Base-by-base conservation (phyloP, 306 rosid genomes). In the Echinosophora koreensis region DNA sequence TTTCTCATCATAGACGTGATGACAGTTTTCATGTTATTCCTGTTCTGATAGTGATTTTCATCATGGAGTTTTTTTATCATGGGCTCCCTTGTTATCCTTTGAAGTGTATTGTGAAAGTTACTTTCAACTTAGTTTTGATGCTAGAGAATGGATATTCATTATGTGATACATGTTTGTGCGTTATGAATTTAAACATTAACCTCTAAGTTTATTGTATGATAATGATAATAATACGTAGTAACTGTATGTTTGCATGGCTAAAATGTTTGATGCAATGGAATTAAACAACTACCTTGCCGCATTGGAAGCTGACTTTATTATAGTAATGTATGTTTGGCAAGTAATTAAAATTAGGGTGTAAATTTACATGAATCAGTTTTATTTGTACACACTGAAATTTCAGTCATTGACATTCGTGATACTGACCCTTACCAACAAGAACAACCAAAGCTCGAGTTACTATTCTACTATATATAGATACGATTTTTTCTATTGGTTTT, bases 1-100 rank as follows among this genome's bases (percentile, higher is more conserved):
- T 46, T 77, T 77, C 60, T 27, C 44, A 76, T 76, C 62, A 35
- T 76, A 76, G 73, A 77, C 67, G 2, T 67, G 57, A 70, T 18
- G 62, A 35, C 64, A 64, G 68, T 63, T 71, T 55, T 71, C 10
- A 32, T 37, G 50, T 62, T 81, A 65, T 72, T 80, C 11, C 15
- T 30, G 4, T 77, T 73, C 30, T 37, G 71, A 57, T 39, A 13
- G 59, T 37, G 74, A 65, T 77, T 50, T 57, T 42, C 37, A 44
- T 49, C 55, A 63, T 74, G 62, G 54, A 61, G 71, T 35, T 57
- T 73, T 54, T 54, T 73, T 22, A 54, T 64, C 63, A 54, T 32
- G 28, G 17, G 65, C 38, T 15, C 8, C 66, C 27, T 13, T 56
- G 44, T 68, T 73, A 49, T 47, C 7, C 4, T 11, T 59, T 38